These are phyloP conservation scores for Pseudopediastrum boryanum DNA, from an alignment of 139 green algal species.

Conservation along the genomic window DNA sequence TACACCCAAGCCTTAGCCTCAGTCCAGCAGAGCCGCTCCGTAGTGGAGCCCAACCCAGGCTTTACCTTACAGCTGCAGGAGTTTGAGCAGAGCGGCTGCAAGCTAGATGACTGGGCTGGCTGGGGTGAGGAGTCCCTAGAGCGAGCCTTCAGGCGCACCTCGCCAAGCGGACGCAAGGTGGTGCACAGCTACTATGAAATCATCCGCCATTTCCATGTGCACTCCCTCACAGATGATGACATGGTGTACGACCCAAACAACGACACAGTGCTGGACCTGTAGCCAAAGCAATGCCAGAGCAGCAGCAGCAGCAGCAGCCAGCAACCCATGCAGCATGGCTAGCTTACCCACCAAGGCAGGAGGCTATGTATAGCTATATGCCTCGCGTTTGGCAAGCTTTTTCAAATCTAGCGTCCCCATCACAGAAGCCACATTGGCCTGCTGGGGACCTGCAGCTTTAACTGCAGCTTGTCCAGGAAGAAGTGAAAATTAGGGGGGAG, in stretches of 20 bases:
- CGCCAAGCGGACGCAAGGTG: constrained; percentile 8
- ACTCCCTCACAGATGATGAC: constrained; percentile 20
- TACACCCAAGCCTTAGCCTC: constrained; percentile 67
- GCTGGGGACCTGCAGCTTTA: no score
- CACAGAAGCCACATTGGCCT: no score
- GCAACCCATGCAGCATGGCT: no score
- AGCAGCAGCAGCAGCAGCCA: background rate
- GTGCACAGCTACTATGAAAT: constrained; percentile 24
- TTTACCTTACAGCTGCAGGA: constrained; percentile 52
- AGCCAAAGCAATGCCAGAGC: background rate
- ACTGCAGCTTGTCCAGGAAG: no score
- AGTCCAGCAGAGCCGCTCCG: constrained; percentile 41
- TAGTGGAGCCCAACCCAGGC: constrained; percentile 51
- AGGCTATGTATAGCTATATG: no score
- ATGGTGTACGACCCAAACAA: no score
- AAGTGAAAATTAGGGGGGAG: no score
- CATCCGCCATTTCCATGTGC: constrained; percentile 32
- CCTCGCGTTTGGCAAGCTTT: no score
- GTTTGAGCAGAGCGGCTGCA: constrained; percentile 43
- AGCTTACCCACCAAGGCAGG: no score
- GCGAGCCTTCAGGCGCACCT: constrained; percentile 17
- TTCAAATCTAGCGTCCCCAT: no score
- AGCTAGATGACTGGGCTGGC: constrained; percentile 21
- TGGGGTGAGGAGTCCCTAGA: constrained; percentile 32
- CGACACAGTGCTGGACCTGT: no score